Evolutionary conservation across 805 yeast species (phyloP).

Genomic region (Hanseniaspora mollemarum): DNA sequence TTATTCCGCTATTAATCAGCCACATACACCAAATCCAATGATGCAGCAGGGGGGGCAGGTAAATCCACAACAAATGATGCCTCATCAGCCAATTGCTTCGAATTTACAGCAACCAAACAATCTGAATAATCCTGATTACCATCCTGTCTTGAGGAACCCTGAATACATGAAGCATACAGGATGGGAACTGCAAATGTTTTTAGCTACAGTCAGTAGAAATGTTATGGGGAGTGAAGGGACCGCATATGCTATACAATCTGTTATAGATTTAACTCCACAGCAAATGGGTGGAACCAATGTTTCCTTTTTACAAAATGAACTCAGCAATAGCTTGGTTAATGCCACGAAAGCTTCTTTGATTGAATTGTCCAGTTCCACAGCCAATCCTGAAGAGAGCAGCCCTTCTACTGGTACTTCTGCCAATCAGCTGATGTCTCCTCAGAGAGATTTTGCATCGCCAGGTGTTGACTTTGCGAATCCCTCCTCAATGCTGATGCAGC

Average conservation of each 20-base stretch:
- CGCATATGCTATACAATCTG: slow-evolving; percentile 31
- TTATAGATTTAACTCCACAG: slow-evolving; percentile 27
- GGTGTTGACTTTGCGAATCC: slow-evolving; percentile 22
- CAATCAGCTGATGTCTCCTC: slow-evolving; percentile 13
- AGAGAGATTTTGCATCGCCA: slow-evolving; percentile 25
- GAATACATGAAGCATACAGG: slow-evolving; percentile 27
- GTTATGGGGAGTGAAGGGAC: slow-evolving; percentile 29
- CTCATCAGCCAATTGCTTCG: slow-evolving; percentile 7
- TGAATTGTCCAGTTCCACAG: slow-evolving; percentile 13
- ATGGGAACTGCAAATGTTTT: slow-evolving; percentile 31
- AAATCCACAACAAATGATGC: slow-evolving; percentile 3
- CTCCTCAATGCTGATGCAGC: slow-evolving; percentile 29
- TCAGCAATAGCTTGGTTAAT: slow-evolving; percentile 13
- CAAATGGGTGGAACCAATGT: slow-evolving; percentile 12
- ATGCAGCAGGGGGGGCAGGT: slow-evolving; percentile 4
- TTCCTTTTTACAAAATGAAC: slow-evolving; percentile 11
- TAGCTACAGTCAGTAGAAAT: slow-evolving; percentile 28
- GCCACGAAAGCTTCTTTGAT: slow-evolving; percentile 16
- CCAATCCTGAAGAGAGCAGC: neutral
- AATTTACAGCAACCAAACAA: slow-evolving; percentile 17
- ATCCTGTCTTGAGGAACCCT: slow-evolving; percentile 30
- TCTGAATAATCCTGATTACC: slow-evolving; percentile 28
- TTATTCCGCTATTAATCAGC: slow-evolving; percentile 8
- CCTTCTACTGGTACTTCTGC: neutral
- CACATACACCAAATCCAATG: slow-evolving; percentile 8